Percentiles rank a stretch among this genome's conserved stretches.
Conservation (phyloP, 2,329 filamentous ascomycete genomes). For the Aspergillus oerlinghausenensis region DNA sequence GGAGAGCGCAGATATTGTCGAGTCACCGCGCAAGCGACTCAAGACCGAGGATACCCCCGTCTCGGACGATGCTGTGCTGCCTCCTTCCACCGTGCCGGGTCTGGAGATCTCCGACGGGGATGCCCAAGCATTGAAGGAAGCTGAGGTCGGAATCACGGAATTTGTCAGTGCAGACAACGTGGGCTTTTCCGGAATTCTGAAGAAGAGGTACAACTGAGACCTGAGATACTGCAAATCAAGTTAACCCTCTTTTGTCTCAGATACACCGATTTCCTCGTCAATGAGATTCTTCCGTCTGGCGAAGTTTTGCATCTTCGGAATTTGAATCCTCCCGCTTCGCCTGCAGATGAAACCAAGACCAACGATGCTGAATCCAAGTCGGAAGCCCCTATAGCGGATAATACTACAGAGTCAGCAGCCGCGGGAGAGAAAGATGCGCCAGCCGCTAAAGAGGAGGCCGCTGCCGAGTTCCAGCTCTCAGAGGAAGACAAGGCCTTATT, state of each 20-base stretch:
- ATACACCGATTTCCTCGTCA: conserved; percentile 89
- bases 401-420: conserved; percentile 8
- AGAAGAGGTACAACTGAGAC: conserved; percentile 52
- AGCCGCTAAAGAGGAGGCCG: conserved; percentile 9
- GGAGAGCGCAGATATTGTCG: conserved; percentile 28
- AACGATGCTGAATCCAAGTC: conserved; percentile 7
- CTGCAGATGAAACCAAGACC: conserved; percentile 6
- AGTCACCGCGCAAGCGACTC: conserved; percentile 34
- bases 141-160: conserved; percentile 58
- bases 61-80: conserved; percentile 13
- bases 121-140: conserved; percentile 36
- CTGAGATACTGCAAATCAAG: neutral
- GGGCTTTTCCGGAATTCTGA: conserved; percentile 61
- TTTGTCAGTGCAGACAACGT: conserved; percentile 55
- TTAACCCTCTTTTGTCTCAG: conserved; percentile 36
- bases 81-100: conserved; percentile 10
- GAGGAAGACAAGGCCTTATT: conserved; percentile 44
- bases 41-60: conserved; percentile 25
- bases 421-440: conserved; percentile 10
- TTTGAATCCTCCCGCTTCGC: conserved; percentile 30
- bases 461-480: conserved; percentile 31
- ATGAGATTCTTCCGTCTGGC: conserved; percentile 76
- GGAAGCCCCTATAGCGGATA: conserved; percentile 10
- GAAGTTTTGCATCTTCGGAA: conserved; percentile 67
- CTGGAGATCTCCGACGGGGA: conserved; percentile 16